These are phyloP conservation scores for Helotiales sp. DNA, from an alignment of 2,329 filamentous ascomycete species.

Conservation along the genomic window DNA sequence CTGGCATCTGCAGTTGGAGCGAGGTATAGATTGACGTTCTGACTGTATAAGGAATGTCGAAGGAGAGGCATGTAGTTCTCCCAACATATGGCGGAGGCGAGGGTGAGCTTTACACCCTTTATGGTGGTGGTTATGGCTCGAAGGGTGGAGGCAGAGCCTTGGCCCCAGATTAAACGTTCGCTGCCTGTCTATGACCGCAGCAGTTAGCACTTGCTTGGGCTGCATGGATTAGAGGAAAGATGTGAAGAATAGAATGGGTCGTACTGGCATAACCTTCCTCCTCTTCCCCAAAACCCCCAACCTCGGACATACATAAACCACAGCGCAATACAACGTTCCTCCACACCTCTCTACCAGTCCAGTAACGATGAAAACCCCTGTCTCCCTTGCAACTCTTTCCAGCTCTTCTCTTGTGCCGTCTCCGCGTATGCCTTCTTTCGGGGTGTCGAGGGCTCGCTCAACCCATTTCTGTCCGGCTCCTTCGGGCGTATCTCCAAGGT, in stretches of 20 bases:
- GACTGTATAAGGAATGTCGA: slow-evolving; percentile 78
- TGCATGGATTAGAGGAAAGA: not conserved
- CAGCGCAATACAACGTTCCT: slow-evolving; percentile 81
- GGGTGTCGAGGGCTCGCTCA: slow-evolving; percentile 46
- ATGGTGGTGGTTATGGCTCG: slow-evolving; percentile 78
- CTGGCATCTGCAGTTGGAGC: slow-evolving; percentile 86
- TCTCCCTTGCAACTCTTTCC: slow-evolving; percentile 73
- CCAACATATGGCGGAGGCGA: slow-evolving; percentile 92
- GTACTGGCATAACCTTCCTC: slow-evolving; percentile 85
- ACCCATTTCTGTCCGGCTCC: slow-evolving; percentile 60
- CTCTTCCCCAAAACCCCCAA: slow-evolving; percentile 78
- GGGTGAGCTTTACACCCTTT: slow-evolving; percentile 74
- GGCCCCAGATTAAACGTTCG: slow-evolving; percentile 86
- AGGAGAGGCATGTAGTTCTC: slow-evolving; percentile 95
- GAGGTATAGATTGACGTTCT: slow-evolving; percentile 90
- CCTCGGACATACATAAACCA: slow-evolving; percentile 77
- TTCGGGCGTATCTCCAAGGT: slow-evolving; percentile 75
- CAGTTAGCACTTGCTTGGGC: slow-evolving; percentile 17
- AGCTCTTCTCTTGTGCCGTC: slow-evolving; percentile 80
- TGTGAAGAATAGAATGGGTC: not conserved
- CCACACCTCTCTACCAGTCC: slow-evolving; percentile 79
- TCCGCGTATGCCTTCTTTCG: slow-evolving; percentile 50
- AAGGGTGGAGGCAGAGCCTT: slow-evolving; percentile 77
- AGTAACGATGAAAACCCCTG: slow-evolving; percentile 78
- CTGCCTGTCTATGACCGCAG: slow-evolving; percentile 57